Percentiles rank a stretch among this genome's conserved stretches.
These are phyloP conservation scores for Blumeriella jaapii DNA, from an alignment of 2,329 filamentous ascomycete species.

Conservation along the genomic window DNA sequence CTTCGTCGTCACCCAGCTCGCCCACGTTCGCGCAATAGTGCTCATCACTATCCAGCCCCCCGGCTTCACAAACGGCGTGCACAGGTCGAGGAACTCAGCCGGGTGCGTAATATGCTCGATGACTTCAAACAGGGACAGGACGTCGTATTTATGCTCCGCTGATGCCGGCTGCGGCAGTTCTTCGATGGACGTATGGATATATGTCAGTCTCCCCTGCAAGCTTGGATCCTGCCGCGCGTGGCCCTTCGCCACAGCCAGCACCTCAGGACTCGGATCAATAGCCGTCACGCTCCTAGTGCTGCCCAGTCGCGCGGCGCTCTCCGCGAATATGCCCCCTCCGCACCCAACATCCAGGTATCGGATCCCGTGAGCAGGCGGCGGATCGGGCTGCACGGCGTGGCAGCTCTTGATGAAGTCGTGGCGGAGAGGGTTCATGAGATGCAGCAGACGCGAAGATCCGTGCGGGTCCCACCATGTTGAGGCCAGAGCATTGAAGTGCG, in stretches of 20 bases:
- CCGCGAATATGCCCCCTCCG: conserved; percentile 92
- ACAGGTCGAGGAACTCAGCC: conserved; percentile 58
- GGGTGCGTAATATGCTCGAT: conserved; percentile 82
- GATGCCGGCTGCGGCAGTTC: conserved; percentile 37
- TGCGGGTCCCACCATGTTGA: conserved; percentile 96
- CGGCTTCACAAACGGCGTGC: conserved; percentile 67
- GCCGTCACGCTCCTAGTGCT: conserved; percentile 55
- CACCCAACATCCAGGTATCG: conserved; percentile 87
- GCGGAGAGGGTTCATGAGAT: conserved; percentile 95
- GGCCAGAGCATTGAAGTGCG: conserved; percentile 88
- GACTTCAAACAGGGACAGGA: conserved; percentile 87
- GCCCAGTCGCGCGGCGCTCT: conserved; percentile 62
- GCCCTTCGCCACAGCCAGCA: conserved; percentile 61
- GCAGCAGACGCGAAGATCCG: conserved; percentile 80
- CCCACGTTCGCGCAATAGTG: conserved; percentile 84
- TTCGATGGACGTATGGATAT: conserved; percentile 70
- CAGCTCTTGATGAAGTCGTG: conserved; percentile 82
- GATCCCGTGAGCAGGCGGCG: conserved; percentile 34
- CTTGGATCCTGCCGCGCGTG: conserved; percentile 67
- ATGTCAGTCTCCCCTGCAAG: conserved; percentile 53
- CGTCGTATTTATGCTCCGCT: conserved; percentile 48
- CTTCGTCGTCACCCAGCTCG: conserved; percentile 86
- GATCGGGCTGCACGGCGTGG: conserved; percentile 41
- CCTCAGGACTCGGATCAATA: conserved; percentile 65
- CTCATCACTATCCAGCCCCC: conserved; percentile 89